Evolutionary conservation across 768 basidiomycete species (phyloP).

Genomic region (Boletus rubescentipes): DNA sequence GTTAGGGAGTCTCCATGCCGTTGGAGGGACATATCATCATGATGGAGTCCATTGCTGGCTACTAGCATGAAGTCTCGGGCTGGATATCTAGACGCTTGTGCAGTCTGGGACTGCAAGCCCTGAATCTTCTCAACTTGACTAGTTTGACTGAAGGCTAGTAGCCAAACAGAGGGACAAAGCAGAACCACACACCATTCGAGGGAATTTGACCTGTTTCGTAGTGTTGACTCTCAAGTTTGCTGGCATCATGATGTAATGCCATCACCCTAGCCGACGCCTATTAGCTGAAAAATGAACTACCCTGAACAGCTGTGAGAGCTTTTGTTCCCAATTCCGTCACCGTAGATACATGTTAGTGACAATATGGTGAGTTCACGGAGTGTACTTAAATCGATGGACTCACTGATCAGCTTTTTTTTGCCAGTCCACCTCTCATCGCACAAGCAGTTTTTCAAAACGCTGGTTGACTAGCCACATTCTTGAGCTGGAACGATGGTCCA

Average conservation of each 20-base stretch:
- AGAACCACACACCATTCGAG: too few species aligned
- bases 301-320: constrained; percentile 11
- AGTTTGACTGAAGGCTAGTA: too few species aligned
- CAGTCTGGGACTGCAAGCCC: too few species aligned
- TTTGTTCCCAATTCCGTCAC: not conserved
- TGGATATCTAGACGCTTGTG: too few species aligned
- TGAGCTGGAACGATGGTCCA: constrained; percentile 17
- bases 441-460: not conserved
- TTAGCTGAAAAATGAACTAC: not conserved
- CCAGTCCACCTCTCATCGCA: not conserved
- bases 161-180: too few species aligned
- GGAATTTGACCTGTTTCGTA: too few species aligned
- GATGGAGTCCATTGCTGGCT: too few species aligned
- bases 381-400: not conserved
- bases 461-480: not conserved
- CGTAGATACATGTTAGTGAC: not conserved
- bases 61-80: too few species aligned
- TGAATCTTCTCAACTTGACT: too few species aligned
- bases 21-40: not conserved
- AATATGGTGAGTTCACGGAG: not conserved
- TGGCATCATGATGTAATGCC: not conserved
- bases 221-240: not conserved
- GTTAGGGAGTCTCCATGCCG: not conserved
- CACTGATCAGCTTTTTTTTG: not conserved
- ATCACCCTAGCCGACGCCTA: not conserved